Base-by-base conservation (phyloP, 169 alveolate genomes). In the Ichthyophthirius multifiliis region DNA sequence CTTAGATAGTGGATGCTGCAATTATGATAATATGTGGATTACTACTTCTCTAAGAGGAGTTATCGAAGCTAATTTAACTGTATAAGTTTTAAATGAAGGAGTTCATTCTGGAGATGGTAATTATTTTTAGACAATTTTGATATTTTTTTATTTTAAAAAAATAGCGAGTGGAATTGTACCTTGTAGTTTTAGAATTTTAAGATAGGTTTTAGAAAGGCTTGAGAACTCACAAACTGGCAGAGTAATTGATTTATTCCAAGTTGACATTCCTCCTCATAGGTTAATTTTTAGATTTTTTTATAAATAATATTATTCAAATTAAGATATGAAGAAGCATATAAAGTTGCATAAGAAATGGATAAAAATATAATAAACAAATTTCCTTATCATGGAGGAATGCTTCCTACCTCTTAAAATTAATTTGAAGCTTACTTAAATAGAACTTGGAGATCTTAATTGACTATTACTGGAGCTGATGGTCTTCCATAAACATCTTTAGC, bases 381-480 rank as follows among this genome's bases (percentile, higher is more conserved):
- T 46, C 76, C 76, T 15, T 65, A 15, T 39, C 71, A 55, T 10
- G 43, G 55, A 1, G 15, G 47, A 1, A 79, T 75, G 48, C 16
- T 34, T 43, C 86, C 86, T 20, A 43, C 65, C 20, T 39, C 86
- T 27, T 20, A 12, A n/a, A 71, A 81, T 41, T 44, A 44, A 2
- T 35, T 81, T 4, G 46, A 73, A 55, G 81, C 86, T 15, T 81
- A 81, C 43, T n/a, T 81, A 16, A 81, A 81, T 41, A 79, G 67
- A 80, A 81, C 76, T 41, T 92, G 96, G 96, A 90, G 94, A 75
- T 85, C 95, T 5, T 80, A 73, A 27, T 81, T 92, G 16, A 74
- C 90, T 10, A 81, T 94, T 18, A 78, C 75, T 3, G 97, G 96
- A 32, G 86, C 84, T 65, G 91, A 86, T 45, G 97, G 88, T 2